phyloP scores from a whole-genome alignment of 225 moss, liverwort and hornwort species.

The Polytrichum commune region DNA sequence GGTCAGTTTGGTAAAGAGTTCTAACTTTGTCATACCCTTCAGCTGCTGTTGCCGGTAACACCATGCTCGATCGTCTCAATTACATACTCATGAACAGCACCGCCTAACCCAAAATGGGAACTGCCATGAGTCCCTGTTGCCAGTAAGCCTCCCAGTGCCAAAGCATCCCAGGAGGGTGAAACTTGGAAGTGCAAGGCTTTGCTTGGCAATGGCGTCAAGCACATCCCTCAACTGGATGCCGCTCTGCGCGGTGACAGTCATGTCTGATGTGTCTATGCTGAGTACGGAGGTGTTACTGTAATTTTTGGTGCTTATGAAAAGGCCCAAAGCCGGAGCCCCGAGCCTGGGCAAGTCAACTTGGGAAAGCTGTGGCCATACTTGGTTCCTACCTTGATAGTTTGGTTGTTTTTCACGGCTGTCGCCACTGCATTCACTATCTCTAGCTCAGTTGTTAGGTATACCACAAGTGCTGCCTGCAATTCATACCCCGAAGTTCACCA shows the following conservation, averaged over 20 bases:
- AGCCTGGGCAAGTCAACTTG: slow-evolving; percentile 50
- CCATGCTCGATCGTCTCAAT: slow-evolving; percentile 28
- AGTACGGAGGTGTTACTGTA: slow-evolving; percentile 27
- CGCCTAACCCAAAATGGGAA: slow-evolving; percentile 41
- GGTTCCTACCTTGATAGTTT: slow-evolving; percentile 44
- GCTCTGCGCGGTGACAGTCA: slow-evolving; percentile 35
- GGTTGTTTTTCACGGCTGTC: slow-evolving; percentile 28
- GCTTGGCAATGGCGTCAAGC: slow-evolving; percentile 21
- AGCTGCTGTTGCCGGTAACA: slow-evolving; percentile 32
- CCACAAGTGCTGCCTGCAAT: slow-evolving; percentile 23
- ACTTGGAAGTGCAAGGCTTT: slow-evolving; percentile 29
- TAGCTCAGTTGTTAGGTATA: slow-evolving; percentile 39
- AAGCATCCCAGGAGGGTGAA: slow-evolving; percentile 41
- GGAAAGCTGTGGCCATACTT: slow-evolving; percentile 31
- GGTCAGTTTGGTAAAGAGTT: slow-evolving; percentile 9
- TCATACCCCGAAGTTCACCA: neutral
- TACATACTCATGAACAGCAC: slow-evolving; percentile 53
- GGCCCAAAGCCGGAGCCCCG: slow-evolving; percentile 15
- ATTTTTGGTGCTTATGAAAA: slow-evolving; percentile 40
- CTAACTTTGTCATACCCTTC: slow-evolving; percentile 44
- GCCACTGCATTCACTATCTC: slow-evolving; percentile 39
- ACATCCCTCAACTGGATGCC: slow-evolving; percentile 42
- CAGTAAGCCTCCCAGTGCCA: slow-evolving; percentile 40
- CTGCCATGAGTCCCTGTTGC: slow-evolving; percentile 45
- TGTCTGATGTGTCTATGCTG: slow-evolving; percentile 13